A percentile compares a stretch with the other conserved stretches of the same genome.
Conservation (phyloP, 1,284 basidiomycete species). For the Sporisorium iseilematis-ciliati region DNA sequence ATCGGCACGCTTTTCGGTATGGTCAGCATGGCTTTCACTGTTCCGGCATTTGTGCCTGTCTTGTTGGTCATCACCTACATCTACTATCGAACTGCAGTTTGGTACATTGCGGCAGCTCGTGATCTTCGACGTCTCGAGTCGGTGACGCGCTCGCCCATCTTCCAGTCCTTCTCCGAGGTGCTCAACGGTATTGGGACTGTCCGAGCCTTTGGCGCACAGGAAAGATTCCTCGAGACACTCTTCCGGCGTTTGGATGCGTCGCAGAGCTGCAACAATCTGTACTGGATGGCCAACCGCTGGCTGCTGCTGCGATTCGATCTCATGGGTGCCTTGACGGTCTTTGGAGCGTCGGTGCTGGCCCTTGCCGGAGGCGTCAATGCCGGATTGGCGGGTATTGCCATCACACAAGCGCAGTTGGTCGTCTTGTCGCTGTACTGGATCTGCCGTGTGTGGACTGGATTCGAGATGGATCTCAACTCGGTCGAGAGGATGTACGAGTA, state of each 20-base stretch:
- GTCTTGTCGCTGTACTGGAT: conserved; percentile 72
- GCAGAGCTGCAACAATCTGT: conserved; percentile 67
- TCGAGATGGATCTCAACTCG: conserved; percentile 72
- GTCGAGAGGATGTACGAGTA: conserved; percentile 73
- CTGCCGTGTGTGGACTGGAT: conserved; percentile 44
- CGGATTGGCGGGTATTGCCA: conserved; percentile 52
- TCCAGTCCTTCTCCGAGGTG: conserved; percentile 68
- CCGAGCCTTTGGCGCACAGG: conserved; percentile 73
- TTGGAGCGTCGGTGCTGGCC: conserved; percentile 71
- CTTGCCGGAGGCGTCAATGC: conserved; percentile 58
- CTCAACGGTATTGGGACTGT: conserved; percentile 72
- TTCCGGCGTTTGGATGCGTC: conserved; percentile 72
- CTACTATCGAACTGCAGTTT: conserved; percentile 71
- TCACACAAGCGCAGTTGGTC: conserved; percentile 41
- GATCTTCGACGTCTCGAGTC: conserved; percentile 71
- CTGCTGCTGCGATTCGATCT: conserved; percentile 68
- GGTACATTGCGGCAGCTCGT: conserved; percentile 72
- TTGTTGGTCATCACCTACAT: conserved; percentile 70
- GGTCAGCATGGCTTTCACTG: conserved; percentile 55
- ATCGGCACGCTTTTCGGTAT: conserved; percentile 69
- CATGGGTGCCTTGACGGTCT: conserved; percentile 71
- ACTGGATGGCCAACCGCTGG: conserved; percentile 61
- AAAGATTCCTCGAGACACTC: conserved; percentile 71
- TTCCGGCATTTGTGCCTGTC: conserved; percentile 70
- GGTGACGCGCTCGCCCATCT: conserved; percentile 68